Base-by-base conservation (phyloP, 192 early-diverging fungal genomes). In the Gonapodya sp. region DNA sequence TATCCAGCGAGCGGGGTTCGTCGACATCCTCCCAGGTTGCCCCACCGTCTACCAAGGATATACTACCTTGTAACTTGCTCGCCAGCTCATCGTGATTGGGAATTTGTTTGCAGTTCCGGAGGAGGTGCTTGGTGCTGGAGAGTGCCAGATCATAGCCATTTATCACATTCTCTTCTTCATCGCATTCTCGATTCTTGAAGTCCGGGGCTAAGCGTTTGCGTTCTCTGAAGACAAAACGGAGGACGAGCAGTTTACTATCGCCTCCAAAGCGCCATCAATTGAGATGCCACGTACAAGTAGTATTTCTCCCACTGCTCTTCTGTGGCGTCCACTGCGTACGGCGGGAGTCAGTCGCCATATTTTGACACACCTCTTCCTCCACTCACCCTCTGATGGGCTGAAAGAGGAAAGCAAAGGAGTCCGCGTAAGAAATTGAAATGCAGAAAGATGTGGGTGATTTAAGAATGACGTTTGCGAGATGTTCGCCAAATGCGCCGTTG, bases 291-390 rank as follows among this genome's bases (percentile, higher is more conserved):
- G 46, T 64, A 64, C 46, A 64, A 16, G 46, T 64, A 24, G 46
- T 64, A 64, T 24, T 64, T 64, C 46, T 64, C 46, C 46, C 46
- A 64, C 46, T 64, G 46, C 46, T 64, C 46, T 64, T 64, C 46
- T 64, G 46, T 64, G 46, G 46, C 46, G 24, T 64, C 46, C 8
- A 24, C 46, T 16, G 8, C 46, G 46, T 64, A 16, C 8, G 46
- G 46, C 8, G 46, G 8, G 8, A 64, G 24, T n/a, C 8, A 64
- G 46, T 8, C 46, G 8, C 46, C 46, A 16, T 24, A 8, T 64
- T 64, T 64, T 24, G 8, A 64, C 46, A 24, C 46, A 64, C 24
- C 24, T 64, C 46, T 64, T 64, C 24, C 46, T 24, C 46, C 46
- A 64, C 24, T 64, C 8, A 24, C 46, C 46, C 24, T 64, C 46